phyloP scores from a whole-genome alignment of 768 basidiomycete genomes.

The Mycena epipterygia region DNA sequence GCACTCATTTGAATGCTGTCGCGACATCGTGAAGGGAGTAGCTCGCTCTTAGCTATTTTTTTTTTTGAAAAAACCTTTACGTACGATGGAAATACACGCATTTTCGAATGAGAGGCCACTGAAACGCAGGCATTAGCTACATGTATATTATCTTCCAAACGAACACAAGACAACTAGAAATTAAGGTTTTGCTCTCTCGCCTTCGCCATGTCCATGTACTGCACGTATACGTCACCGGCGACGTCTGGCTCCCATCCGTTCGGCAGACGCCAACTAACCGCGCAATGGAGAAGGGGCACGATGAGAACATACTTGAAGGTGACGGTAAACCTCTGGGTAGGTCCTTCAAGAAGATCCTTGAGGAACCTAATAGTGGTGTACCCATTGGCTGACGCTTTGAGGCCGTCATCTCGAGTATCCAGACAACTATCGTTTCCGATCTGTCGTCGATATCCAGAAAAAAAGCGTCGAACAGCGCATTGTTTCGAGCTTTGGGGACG shows the following conservation, averaged over 20 bases:
- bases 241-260: background rate
- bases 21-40: no score
- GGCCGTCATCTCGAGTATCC: background rate
- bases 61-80: no score
- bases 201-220: constrained; percentile 1
- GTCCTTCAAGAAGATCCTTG: background rate
- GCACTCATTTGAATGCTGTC: no score
- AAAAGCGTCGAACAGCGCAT: background rate
- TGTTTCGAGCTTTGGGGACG: background rate
- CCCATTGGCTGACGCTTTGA: background rate
- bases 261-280: background rate
- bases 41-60: no score
- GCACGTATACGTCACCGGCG: background rate
- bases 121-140: no score
- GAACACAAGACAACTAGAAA: no score
- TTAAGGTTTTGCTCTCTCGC: no score
- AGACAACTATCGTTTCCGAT: background rate
- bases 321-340: background rate
- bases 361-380: background rate
- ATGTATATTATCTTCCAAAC: no score
- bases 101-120: no score
- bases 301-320: background rate
- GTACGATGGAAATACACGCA: no score
- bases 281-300: background rate
- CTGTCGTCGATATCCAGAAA: background rate